Evolutionary conservation across 139 green algal genomes (phyloP).

Genomic region (Coelastrella sp.): DNA sequence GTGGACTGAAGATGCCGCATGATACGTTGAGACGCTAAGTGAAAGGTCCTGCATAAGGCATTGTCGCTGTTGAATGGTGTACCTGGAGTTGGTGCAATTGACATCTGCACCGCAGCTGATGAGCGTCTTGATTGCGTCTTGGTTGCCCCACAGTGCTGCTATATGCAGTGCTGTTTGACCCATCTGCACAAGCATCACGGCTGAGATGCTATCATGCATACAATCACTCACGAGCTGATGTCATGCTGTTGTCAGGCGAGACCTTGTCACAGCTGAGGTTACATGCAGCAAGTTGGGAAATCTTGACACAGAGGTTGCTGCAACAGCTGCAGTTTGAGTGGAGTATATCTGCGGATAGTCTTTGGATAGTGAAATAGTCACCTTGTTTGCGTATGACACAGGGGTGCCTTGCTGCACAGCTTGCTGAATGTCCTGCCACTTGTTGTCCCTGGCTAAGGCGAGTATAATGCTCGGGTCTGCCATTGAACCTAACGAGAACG

Average conservation of each 20-base stretch:
- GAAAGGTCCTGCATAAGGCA: no score
- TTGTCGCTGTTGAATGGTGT: not conserved
- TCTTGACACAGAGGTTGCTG: no score
- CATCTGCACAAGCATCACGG: conserved; percentile 55
- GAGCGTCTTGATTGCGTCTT: conserved; percentile 54
- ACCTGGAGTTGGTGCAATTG: conserved; percentile 61
- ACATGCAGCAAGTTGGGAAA: no score
- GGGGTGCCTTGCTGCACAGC: conserved; percentile 41
- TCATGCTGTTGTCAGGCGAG: no score
- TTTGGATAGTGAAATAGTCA: not conserved
- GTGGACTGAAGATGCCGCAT: no score
- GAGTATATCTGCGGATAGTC: no score
- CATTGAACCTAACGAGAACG: not conserved
- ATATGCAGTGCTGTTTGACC: conserved; percentile 71
- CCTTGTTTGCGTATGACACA: conserved; percentile 53
- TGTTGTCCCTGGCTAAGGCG: conserved; percentile 58
- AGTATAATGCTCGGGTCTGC: conserved; percentile 16
- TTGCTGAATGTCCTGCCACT: conserved; percentile 37
- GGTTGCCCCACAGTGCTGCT: conserved; percentile 39
- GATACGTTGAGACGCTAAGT: no score
- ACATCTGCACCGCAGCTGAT: conserved; percentile 64
- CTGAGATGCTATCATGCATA: no score
- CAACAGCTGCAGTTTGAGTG: no score
- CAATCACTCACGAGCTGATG: no score
- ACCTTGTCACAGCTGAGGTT: no score